Percentiles rank a stretch among this genome's conserved stretches.
phyloP scores from a whole-genome alignment of 805 yeast genomes.

The Hanseniaspora lachancei region DNA sequence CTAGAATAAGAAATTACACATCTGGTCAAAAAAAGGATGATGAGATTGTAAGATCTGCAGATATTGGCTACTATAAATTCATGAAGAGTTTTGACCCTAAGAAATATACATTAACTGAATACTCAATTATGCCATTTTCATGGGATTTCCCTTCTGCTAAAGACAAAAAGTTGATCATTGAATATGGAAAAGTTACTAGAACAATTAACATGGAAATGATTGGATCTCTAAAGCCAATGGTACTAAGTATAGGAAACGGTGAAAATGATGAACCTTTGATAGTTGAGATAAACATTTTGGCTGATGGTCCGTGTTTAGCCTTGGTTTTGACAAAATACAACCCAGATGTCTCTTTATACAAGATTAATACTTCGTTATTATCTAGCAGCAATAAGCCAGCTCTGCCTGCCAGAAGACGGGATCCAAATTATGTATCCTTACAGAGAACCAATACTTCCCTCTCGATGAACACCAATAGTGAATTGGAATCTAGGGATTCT shows the following conservation, averaged over 20 bases:
- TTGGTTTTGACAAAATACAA: constrained; percentile 74
- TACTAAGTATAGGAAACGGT: constrained; percentile 39
- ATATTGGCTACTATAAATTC: neutral
- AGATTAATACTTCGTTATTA: constrained; percentile 24
- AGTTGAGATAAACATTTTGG: constrained; percentile 82
- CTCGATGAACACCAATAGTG: neutral
- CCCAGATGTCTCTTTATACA: constrained; percentile 63
- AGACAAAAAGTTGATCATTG: constrained; percentile 62
- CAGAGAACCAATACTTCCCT: neutral
- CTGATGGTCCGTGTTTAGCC: constrained; percentile 91
- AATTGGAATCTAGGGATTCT: neutral
- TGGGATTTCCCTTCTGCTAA: constrained; percentile 94
- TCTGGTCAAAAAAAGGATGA: constrained; percentile 38
- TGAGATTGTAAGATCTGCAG: constrained; percentile 35
- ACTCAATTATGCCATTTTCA: constrained; percentile 93
- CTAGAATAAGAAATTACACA: constrained; percentile 29
- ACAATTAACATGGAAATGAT: constrained; percentile 80
- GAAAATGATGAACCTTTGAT: constrained; percentile 31
- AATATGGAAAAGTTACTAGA: constrained; percentile 62
- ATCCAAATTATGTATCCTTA: neutral
- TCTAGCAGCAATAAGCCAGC: constrained; percentile 13
- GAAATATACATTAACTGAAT: constrained; percentile 68
- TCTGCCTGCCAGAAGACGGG: constrained; percentile 6
- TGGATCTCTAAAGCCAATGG: constrained; percentile 80
- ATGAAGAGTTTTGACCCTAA: constrained; percentile 49